phyloP scores from a whole-genome alignment of 2,329 filamentous ascomycete genomes.

The Amesomyces nigricolor region DNA sequence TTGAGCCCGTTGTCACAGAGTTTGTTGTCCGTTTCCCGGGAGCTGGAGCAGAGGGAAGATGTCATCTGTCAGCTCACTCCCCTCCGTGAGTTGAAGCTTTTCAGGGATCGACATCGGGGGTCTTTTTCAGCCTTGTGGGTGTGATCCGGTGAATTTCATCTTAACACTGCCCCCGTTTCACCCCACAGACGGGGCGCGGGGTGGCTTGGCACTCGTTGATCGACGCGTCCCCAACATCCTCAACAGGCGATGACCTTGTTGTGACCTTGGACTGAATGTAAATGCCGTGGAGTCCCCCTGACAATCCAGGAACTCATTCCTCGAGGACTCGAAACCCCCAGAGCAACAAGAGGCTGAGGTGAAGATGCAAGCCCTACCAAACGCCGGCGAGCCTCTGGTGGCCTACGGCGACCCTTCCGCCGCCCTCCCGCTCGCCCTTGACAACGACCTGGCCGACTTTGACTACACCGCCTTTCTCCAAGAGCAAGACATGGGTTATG shows the following conservation, averaged over 20 bases:
- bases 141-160: not conserved
- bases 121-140: not conserved
- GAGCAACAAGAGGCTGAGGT: not conserved
- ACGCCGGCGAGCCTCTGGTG: slow-evolving; percentile 1
- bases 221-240: not conserved
- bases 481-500: slow-evolving; percentile 24
- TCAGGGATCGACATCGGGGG: not conserved
- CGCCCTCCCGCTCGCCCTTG: slow-evolving; percentile 25
- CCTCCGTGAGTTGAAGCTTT: not conserved
- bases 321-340: no score
- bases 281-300: not conserved
- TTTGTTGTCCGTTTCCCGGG: not conserved
- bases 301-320: no score
- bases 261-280: not conserved
- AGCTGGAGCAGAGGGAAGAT: not conserved
- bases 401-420: slow-evolving; percentile 2
- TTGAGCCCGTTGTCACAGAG: not conserved
- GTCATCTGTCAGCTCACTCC: not conserved
- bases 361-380: slow-evolving; percentile 10
- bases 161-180: slow-evolving; percentile 2
- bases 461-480: slow-evolving; percentile 38
- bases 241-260: not conserved
- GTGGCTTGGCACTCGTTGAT: slow-evolving; percentile 1
- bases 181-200: not conserved
- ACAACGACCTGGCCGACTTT: slow-evolving; percentile 31